These are phyloP conservation scores for Stevia rebaudiana DNA, from an alignment of 140 eudicot genomes.

Conservation along the genomic window DNA sequence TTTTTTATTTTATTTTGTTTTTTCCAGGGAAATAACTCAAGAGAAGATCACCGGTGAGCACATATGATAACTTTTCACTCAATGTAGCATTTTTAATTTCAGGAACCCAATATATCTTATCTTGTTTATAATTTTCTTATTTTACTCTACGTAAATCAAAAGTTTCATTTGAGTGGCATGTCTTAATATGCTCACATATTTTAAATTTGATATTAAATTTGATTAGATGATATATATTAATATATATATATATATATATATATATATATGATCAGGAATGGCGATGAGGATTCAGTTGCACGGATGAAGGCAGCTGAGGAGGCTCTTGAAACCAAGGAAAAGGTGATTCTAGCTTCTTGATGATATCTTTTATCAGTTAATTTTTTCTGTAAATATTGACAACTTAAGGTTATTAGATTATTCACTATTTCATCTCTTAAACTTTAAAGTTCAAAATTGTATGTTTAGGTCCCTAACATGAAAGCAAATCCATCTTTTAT, in stretches of 20 bases:
- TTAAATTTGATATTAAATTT: too few species aligned
- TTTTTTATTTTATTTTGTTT: background rate
- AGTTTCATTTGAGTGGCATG: slow-evolving; percentile 6
- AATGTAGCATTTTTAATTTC: background rate
- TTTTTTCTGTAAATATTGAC: background rate
- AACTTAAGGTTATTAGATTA: background rate
- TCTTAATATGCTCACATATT: slow-evolving; percentile 8
- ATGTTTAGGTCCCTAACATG: background rate
- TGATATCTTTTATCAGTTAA: background rate
- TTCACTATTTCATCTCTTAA: background rate
- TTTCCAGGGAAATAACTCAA: slow-evolving; percentile 50
- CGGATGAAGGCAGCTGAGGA: slow-evolving; percentile 84
- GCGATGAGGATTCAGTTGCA: slow-evolving; percentile 64
- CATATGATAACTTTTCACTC: slow-evolving; percentile 4
- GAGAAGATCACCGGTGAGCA: slow-evolving; percentile 55
- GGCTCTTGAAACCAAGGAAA: slow-evolving; percentile 72
- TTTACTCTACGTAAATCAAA: slow-evolving; percentile 1
- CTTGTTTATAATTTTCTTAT: background rate
- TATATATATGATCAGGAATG: slow-evolving; percentile 47
- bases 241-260: too few species aligned
- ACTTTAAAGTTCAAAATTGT: background rate
- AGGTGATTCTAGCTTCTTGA: slow-evolving; percentile 34
- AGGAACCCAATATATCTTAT: background rate
- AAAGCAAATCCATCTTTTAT: background rate
- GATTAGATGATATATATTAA: too few species aligned